A percentile compares a stretch with the other conserved stretches of the same genome.
phyloP scores from a whole-genome alignment of 2,329 filamentous ascomycete genomes.

The Pestalotiopsis sp. region DNA sequence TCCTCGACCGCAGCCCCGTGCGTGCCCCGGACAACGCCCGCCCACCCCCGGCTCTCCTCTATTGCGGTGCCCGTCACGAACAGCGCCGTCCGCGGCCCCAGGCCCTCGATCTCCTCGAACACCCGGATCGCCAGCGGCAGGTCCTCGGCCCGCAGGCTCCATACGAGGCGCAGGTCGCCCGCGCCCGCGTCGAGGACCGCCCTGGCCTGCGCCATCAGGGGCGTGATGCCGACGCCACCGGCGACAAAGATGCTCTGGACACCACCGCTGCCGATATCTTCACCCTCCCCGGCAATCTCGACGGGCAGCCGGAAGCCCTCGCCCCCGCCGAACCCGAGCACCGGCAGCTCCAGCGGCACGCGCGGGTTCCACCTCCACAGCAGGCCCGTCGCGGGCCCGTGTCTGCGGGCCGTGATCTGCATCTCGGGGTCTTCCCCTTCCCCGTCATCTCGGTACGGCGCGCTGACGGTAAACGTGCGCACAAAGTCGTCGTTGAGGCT shows the following conservation, averaged over 20 bases:
- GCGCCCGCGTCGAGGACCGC: slow-evolving; percentile 40
- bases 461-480: slow-evolving; percentile 77
- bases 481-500: slow-evolving; percentile 84
- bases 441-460: slow-evolving; percentile 39
- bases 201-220: slow-evolving; percentile 68
- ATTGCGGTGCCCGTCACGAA: slow-evolving; percentile 60
- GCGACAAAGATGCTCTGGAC: slow-evolving; percentile 62
- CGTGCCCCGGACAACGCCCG: neutral
- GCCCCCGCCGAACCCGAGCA: slow-evolving; percentile 73
- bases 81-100: slow-evolving; percentile 55
- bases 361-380: slow-evolving; percentile 59
- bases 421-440: slow-evolving; percentile 46
- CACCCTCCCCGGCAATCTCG: neutral
- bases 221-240: slow-evolving; percentile 82
- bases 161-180: slow-evolving; percentile 58
- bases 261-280: too few relatives aligned
- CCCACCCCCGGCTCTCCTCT: neutral
- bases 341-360: slow-evolving; percentile 59
- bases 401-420: slow-evolving; percentile 70
- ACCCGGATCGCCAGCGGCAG: slow-evolving; percentile 61
- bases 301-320: slow-evolving; percentile 40
- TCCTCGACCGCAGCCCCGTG: slow-evolving; percentile 32
- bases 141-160: slow-evolving; percentile 66
- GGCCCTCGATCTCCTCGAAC: slow-evolving; percentile 49
- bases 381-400: slow-evolving; percentile 68